Evolutionary conservation across 345 rosid species (phyloP).

Genomic region (Gossypium anomalum): DNA sequence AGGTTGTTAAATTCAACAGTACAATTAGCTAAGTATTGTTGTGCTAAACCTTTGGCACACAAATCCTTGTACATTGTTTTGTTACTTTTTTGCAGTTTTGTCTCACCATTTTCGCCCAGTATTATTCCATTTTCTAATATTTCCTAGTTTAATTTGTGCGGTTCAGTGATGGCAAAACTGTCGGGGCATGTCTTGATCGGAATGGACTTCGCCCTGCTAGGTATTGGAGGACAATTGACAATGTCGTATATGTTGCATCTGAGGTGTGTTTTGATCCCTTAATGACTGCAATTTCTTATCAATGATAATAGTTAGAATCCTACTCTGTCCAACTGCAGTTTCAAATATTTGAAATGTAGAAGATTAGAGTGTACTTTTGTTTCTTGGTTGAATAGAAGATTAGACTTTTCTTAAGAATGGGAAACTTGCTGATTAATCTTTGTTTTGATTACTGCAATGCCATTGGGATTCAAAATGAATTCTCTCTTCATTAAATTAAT

Average conservation of each 20-base stretch:
- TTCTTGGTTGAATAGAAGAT: not conserved
- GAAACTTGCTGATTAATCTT: not conserved
- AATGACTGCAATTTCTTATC: slow-evolving; percentile 10
- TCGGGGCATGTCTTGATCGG: slow-evolving; percentile 96
- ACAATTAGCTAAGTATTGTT: not conserved
- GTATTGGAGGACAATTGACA: slow-evolving; percentile 92
- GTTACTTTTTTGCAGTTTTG: slow-evolving; percentile 10
- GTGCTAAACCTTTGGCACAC: not conserved
- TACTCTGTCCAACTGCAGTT: not conserved
- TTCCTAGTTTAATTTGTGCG: slow-evolving; percentile 37
- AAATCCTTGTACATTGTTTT: not conserved
- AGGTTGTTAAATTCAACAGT: slow-evolving; percentile 1
- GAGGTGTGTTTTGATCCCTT: slow-evolving; percentile 55
- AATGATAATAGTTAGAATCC: slow-evolving; percentile 12
- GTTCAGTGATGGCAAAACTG: slow-evolving; percentile 96
- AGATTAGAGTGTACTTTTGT: not conserved
- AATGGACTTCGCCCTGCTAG: slow-evolving; percentile 99
- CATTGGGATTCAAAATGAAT: not conserved
- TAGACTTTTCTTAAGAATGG: not conserved
- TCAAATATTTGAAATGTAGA: not conserved
- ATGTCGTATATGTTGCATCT: slow-evolving; percentile 94
- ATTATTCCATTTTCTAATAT: slow-evolving; percentile 27
- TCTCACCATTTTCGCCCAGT: slow-evolving; percentile 19
- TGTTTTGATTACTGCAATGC: not conserved
- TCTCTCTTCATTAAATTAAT: not conserved